Evolutionary conservation across 2,329 filamentous ascomycete genomes (phyloP).

Genomic region (Botrytis galanthina): DNA sequence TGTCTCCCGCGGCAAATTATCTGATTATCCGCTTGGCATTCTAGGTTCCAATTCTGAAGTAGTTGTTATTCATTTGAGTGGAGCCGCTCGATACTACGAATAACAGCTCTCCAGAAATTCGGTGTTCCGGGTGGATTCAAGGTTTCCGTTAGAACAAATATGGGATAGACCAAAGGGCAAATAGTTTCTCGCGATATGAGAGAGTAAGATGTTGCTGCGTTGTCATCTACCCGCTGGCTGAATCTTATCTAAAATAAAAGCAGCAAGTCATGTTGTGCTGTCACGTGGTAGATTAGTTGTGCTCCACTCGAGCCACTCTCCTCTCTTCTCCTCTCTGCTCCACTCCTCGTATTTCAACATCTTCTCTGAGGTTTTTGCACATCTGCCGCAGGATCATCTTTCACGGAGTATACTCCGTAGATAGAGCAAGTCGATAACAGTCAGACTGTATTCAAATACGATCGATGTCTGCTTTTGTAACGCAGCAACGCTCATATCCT

Average conservation of each 20-base stretch:
- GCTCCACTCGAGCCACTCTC: neutral
- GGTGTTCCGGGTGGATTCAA: neutral
- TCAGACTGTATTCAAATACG: neutral
- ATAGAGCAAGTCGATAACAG: neutral
- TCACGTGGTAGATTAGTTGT: neutral
- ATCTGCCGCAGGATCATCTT: neutral
- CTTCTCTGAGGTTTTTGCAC: neutral
- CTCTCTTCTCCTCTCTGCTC: neutral
- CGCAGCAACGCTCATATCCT: neutral
- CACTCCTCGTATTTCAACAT: neutral
- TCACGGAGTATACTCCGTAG: neutral
- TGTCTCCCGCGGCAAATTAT: neutral
- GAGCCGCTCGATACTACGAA: neutral
- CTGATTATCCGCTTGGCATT: neutral
- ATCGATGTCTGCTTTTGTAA: neutral
- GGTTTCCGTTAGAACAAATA: neutral
- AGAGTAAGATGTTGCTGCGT: neutral
- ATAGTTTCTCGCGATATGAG: neutral
- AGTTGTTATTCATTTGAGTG: neutral
- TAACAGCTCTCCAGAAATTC: neutral
- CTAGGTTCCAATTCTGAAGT: neutral
- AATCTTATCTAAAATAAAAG: neutral
- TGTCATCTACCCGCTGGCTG: neutral
- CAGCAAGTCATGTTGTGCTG: neutral
- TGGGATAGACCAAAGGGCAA: neutral